Conservation (phyloP, 345 rosid species). For the Corymbia maculata region DNA sequence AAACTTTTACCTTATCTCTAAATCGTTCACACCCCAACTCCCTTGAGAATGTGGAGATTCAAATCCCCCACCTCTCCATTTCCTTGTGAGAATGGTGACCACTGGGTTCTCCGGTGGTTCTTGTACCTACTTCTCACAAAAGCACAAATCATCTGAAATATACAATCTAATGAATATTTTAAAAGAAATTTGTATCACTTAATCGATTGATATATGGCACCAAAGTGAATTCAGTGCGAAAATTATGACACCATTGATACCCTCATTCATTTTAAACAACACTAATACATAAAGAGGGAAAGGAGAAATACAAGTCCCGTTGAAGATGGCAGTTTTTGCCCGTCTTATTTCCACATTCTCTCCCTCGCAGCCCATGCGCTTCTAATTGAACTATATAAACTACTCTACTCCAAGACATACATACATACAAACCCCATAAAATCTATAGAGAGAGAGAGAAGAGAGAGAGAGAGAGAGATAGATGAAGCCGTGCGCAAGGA, state of each 20-base stretch:
- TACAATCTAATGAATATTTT: too few relatives aligned
- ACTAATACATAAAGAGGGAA: background rate
- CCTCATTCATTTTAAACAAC: background rate
- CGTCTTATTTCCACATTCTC: background rate
- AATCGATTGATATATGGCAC: background rate
- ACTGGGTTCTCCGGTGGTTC: too few relatives aligned
- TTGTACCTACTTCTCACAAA: too few relatives aligned
- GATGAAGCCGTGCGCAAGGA: background rate
- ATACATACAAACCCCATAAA: background rate
- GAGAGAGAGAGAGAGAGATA: background rate
- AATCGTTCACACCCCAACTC: too few relatives aligned
- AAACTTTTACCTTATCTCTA: too few relatives aligned
- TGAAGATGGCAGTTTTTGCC: background rate
- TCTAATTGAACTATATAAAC: background rate
- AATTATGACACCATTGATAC: too few relatives aligned
- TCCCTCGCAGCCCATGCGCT: background rate
- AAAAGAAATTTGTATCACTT: too few relatives aligned
- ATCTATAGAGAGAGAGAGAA: background rate
- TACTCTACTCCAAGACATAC: background rate
- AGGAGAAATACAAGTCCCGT: background rate
- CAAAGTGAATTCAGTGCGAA: background rate
- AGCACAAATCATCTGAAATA: background rate
- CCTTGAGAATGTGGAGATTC: too few relatives aligned
- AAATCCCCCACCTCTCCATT: too few relatives aligned
- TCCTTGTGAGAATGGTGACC: too few relatives aligned